phyloP scores from a whole-genome alignment of 495 filamentous ascomycete species.

The Xylaria nigripes region DNA sequence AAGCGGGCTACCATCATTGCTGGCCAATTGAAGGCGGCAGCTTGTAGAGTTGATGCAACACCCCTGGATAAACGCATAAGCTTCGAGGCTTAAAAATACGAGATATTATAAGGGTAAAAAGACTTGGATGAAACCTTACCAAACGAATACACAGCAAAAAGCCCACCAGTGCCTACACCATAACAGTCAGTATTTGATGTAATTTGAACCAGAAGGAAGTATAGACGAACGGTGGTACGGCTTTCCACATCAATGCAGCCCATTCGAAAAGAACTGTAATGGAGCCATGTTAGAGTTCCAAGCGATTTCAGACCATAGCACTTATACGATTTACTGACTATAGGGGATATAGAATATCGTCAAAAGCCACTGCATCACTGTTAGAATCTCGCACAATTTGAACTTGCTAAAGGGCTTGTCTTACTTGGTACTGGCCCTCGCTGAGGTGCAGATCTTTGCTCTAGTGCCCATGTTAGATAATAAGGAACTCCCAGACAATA shows the following conservation, averaged over 20 bases:
- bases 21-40: slow-evolving; percentile 51
- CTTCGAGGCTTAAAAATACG: not conserved
- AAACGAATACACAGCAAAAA: slow-evolving; percentile 12
- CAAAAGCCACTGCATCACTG: slow-evolving; percentile 53
- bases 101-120: not conserved
- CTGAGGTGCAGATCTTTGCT: slow-evolving; percentile 33
- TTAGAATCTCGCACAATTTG: not conserved
- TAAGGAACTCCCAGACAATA: not conserved
- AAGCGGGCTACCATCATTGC: slow-evolving; percentile 61
- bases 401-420: not conserved
- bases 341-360: slow-evolving; percentile 72
- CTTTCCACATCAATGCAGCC: slow-evolving; percentile 63
- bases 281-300: slow-evolving; percentile 29
- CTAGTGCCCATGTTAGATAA: not conserved
- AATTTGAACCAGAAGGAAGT: slow-evolving; percentile 16
- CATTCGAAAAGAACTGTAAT: slow-evolving; percentile 51
- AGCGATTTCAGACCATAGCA: not conserved
- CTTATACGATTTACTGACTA: slow-evolving; percentile 24
- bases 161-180: slow-evolving; percentile 21
- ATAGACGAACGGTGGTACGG: slow-evolving; percentile 45
- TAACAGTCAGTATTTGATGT: slow-evolving; percentile 18
- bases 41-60: slow-evolving; percentile 17
- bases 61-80: slow-evolving; percentile 33
- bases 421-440: slow-evolving; percentile 29
- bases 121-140: slow-evolving; percentile 22